Evolutionary conservation across 2,329 filamentous ascomycete species (phyloP), one percentile per base, ranked within the genome.

Genomic region (Paracoccidioides brasiliensis): DNA sequence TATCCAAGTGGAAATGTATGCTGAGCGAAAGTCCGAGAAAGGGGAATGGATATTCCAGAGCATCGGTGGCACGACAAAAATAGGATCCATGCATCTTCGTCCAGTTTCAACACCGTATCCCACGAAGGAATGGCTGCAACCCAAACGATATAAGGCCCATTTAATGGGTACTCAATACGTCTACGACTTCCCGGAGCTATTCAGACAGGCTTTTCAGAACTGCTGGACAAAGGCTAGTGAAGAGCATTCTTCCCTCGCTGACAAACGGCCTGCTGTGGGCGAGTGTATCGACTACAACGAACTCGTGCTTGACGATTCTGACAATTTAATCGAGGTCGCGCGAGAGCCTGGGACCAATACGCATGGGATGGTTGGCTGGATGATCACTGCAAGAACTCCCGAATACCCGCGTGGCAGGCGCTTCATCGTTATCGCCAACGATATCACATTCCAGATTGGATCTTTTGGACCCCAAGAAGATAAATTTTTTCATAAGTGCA

Each of bases 101-200:
- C 83, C 90, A 4, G 90, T 97, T 61, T 87, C 84, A 46, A 90
- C 90, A 3, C 90, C 93, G 28, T 98, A 98, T 73, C 86, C 91
- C 41, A 96, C 91, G 68, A 98, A 98, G 83, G 94, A 96, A 74
- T 95, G 90, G 79, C 81, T 98, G 58, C 93, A 98, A 76, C 93
- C 93, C 60, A 97, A 97, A 84, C 84, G 93, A 65, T 97, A 98
- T 84, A 96, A 95, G 85, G 93, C 93, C 63, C 93, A 98, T 71
- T 78, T 97, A 59, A 96, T 98, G 90, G 93, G 93, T 61, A 98
- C 93, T 33, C 93, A 98, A 74, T 98, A 96, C 70, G 93, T 97
- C 55, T 98, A 98, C 71, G 93, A 98, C 74, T 98, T 98, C 85
- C 93, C 93, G 35, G 93, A 98, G 79, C 84, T 98, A 51, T 98